phyloP scores from a whole-genome alignment of 2,329 filamentous ascomycete species.

The Thelonectria rubi region DNA sequence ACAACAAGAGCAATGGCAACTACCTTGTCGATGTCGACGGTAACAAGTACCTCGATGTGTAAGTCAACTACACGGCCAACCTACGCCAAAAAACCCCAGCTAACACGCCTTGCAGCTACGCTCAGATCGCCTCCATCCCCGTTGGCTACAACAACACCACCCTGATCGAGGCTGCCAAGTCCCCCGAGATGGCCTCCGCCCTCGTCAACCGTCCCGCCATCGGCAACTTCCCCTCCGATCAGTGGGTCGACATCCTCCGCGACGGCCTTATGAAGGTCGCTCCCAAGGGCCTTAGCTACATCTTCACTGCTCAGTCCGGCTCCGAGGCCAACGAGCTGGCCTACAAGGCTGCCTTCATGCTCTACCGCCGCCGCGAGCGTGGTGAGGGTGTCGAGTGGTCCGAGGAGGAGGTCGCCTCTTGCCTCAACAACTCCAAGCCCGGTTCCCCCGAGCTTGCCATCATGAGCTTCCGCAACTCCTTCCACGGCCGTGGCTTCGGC shows the following conservation, averaged over 20 bases:
- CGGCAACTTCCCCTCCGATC: constrained; percentile 81
- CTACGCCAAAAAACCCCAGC: background rate
- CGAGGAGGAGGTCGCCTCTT: constrained; percentile 70
- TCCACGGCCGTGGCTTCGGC: constrained; percentile 85
- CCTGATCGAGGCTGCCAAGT: constrained; percentile 70
- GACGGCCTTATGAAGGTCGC: constrained; percentile 77
- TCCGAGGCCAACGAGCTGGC: constrained; percentile 87
- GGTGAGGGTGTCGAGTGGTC: constrained; percentile 76
- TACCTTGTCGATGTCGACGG: constrained; percentile 62
- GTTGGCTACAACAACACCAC: constrained; percentile 83
- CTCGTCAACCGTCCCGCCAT: constrained; percentile 82
- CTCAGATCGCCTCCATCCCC: constrained; percentile 85
- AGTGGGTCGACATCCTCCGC: constrained; percentile 77
- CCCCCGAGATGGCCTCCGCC: constrained; percentile 76
- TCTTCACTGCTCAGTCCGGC: constrained; percentile 82
- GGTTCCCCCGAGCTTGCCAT: constrained; percentile 80
- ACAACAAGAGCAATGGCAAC: constrained; percentile 61
- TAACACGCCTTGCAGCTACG: constrained; percentile 60
- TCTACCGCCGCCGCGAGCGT: constrained; percentile 75
- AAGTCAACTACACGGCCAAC: constrained; percentile 36
- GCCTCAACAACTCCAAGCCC: constrained; percentile 77
- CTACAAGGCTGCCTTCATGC: constrained; percentile 90
- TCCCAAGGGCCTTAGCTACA: constrained; percentile 78
- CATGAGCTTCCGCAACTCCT: constrained; percentile 79
- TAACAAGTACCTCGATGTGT: constrained; percentile 60